Evolutionary conservation across 306 rosid species (phyloP).

Genomic region (Cyamopsis tetragonoloba): DNA sequence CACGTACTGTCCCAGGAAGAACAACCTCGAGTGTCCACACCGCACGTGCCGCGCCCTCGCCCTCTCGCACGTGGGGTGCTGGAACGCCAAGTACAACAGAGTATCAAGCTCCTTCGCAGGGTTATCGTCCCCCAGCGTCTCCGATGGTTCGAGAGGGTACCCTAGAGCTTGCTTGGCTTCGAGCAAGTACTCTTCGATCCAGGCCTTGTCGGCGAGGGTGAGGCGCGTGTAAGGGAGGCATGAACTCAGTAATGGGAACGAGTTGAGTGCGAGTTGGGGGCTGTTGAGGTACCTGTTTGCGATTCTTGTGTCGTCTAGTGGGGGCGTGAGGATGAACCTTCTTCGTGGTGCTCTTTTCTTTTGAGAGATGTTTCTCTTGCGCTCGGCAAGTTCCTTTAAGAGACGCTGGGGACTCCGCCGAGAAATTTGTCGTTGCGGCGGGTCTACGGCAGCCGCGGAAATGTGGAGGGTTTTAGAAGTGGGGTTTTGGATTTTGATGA

Average conservation of each 20-base stretch:
- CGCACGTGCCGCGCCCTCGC: slow-evolving; percentile 61
- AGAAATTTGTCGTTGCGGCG: slow-evolving; percentile 57
- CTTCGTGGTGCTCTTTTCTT: slow-evolving; percentile 60
- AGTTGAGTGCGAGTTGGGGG: slow-evolving; percentile 69
- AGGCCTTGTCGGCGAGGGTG: slow-evolving; percentile 49
- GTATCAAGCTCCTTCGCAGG: slow-evolving; percentile 81
- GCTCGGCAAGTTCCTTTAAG: slow-evolving; percentile 73
- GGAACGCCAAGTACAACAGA: slow-evolving; percentile 79
- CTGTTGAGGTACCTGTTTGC: slow-evolving; percentile 67
- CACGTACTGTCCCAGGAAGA: slow-evolving; percentile 83
- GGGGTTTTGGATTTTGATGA: slow-evolving; percentile 10
- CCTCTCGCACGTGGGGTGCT: slow-evolving; percentile 60
- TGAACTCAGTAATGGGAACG: slow-evolving; percentile 75
- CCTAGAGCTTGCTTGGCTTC: slow-evolving; percentile 93
- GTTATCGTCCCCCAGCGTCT: slow-evolving; percentile 50
- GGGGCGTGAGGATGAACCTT: slow-evolving; percentile 58
- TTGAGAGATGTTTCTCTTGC: slow-evolving; percentile 53
- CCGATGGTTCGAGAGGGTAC: slow-evolving; percentile 72
- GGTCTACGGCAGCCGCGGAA: slow-evolving; percentile 55
- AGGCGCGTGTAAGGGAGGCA: slow-evolving; percentile 72
- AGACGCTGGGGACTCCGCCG: slow-evolving; percentile 76
- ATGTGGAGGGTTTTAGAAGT: slow-evolving; percentile 26
- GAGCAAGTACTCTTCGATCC: slow-evolving; percentile 73
- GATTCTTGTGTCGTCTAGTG: slow-evolving; percentile 68
- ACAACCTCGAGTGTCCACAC: slow-evolving; percentile 74